These are phyloP conservation scores for Musa troglodytarum DNA, from an alignment of 176 grass and related monocot species.

Conservation along the genomic window DNA sequence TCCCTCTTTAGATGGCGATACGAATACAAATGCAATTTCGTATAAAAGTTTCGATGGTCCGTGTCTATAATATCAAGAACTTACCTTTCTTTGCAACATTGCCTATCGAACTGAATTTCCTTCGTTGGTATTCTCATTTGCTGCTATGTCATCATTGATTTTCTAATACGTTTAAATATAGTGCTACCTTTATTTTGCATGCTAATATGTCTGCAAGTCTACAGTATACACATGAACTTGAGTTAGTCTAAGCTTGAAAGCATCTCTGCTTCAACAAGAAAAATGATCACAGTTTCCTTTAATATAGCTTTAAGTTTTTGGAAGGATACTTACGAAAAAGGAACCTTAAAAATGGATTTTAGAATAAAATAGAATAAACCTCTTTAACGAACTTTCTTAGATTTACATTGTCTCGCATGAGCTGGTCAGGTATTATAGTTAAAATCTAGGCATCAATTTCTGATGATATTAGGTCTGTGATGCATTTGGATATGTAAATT, in stretches of 20 bases:
- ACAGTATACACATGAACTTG: neutral
- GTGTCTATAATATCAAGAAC: neutral
- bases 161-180: neutral
- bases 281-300: neutral
- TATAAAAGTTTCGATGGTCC: neutral
- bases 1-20: neutral
- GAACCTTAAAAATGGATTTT: neutral
- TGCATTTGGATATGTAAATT: no score
- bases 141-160: neutral
- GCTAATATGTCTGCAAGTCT: neutral
- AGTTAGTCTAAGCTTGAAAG: neutral
- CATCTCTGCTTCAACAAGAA: neutral
- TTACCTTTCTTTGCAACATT: neutral
- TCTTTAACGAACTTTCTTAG: neutral
- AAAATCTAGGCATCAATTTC: neutral
- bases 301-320: neutral
- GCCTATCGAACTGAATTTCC: neutral
- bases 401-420: neutral
- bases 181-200: no score
- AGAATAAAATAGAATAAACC: neutral
- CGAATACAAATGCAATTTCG: neutral
- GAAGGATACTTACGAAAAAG: no score
- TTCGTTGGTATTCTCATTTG: neutral
- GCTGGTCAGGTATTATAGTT: neutral
- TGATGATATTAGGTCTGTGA: neutral